Evolutionary conservation across 176 grass and related monocot species (phyloP).

Genomic region (Neostapfia colusana): DNA sequence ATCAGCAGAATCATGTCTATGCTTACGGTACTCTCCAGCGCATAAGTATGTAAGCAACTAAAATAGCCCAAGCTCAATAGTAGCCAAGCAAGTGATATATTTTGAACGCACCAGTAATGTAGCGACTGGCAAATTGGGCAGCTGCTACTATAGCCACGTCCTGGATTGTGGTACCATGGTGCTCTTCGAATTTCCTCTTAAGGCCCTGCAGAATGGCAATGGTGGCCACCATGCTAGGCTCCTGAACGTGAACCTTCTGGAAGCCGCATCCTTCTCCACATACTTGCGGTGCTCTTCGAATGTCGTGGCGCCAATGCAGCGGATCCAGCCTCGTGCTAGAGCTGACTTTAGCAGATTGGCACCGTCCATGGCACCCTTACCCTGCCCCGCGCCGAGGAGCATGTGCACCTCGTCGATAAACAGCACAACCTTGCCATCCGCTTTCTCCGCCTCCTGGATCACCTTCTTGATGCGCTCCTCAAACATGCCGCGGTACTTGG

Average conservation of each 20-base stretch:
- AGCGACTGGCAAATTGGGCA: not conserved
- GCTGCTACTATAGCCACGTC: not conserved
- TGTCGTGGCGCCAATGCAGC: not conserved
- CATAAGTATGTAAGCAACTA: too few relatives aligned
- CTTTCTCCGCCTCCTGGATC: constrained; percentile 64
- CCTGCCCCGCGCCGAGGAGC: not conserved
- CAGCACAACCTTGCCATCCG: not conserved
- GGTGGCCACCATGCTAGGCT: not conserved
- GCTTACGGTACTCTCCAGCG: too few relatives aligned
- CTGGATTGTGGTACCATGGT: not conserved
- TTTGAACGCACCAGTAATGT: not conserved
- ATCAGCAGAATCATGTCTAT: too few relatives aligned
- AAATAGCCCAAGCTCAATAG: too few relatives aligned
- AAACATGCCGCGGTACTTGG: constrained; percentile 54
- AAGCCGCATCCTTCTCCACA: not conserved
- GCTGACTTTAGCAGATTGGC: not conserved
- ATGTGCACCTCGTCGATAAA: not conserved
- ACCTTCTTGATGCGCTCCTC: constrained; percentile 61
- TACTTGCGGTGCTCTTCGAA: not conserved
- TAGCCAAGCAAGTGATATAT: too few relatives aligned
- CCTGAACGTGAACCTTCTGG: not conserved
- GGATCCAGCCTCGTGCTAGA: not conserved
- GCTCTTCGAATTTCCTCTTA: not conserved
- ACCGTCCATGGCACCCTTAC: not conserved
- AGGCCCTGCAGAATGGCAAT: not conserved